Percentiles rank a stretch among this genome's conserved stretches.
These are phyloP conservation scores for Talaromyces adpressus DNA, from an alignment of 495 filamentous ascomycete genomes.

Conservation along the genomic window DNA sequence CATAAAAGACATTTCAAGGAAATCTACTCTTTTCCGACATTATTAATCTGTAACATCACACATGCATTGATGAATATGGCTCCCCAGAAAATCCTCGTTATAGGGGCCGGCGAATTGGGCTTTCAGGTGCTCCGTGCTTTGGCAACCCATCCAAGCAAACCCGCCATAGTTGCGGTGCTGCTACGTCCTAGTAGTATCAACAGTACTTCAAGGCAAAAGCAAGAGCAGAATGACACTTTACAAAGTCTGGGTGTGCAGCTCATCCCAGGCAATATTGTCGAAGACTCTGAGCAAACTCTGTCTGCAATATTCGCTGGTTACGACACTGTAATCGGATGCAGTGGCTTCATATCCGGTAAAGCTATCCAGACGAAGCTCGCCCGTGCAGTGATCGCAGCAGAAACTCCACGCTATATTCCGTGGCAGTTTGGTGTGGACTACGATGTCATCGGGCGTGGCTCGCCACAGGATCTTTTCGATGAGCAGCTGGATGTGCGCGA, in stretches of 20 bases:
- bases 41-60: neutral
- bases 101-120: constrained; percentile 58
- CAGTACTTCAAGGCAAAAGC: constrained; percentile 21
- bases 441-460: constrained; percentile 47
- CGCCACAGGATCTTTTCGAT: constrained; percentile 50
- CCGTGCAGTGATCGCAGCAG: constrained; percentile 40
- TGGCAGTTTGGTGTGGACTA: constrained; percentile 68
- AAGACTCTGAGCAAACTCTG: constrained; percentile 29
- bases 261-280: constrained; percentile 40
- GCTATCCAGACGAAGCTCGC: constrained; percentile 47
- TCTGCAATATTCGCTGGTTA: constrained; percentile 35
- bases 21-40: neutral
- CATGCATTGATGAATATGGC: neutral
- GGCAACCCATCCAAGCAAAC: constrained; percentile 24
- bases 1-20: neutral
- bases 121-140: constrained; percentile 44
- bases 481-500: constrained; percentile 54
- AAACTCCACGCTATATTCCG: constrained; percentile 42
- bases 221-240: constrained; percentile 20
- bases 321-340: constrained; percentile 46
- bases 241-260: constrained; percentile 27
- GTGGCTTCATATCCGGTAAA: constrained; percentile 43
- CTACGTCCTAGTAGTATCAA: constrained; percentile 39
- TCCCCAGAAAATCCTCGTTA: constrained; percentile 41
- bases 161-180: constrained; percentile 36